These are phyloP conservation scores for Pythium myriotylum DNA, from an alignment of 352 stramenopile species.

Conservation along the genomic window DNA sequence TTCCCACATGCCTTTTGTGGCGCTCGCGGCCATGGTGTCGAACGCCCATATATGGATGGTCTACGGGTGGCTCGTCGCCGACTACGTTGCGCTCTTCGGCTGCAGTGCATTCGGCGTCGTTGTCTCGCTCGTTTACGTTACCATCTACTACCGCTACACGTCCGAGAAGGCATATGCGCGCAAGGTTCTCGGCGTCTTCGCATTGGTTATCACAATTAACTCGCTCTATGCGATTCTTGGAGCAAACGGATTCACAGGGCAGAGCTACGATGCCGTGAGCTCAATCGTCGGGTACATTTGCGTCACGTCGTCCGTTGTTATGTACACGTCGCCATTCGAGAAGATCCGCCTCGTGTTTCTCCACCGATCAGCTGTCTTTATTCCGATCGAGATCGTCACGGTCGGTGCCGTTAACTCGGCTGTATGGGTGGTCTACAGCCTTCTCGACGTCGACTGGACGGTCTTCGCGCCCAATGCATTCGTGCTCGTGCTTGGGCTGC, in stretches of 20 bases:
- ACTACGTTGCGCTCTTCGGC: conserved; percentile 46
- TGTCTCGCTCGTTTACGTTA: conserved; percentile 42
- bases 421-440: conserved; percentile 40
- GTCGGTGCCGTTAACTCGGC: conserved; percentile 48
- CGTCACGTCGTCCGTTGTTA: conserved; percentile 41
- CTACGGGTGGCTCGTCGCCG: conserved; percentile 26
- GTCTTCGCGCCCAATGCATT: conserved; percentile 53
- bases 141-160: conserved; percentile 42
- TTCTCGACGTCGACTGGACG: conserved; percentile 32
- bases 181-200: background rate
- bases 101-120: conserved; percentile 46
- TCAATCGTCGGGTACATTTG: conserved; percentile 38
- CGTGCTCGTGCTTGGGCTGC: conserved; percentile 32
- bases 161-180: background rate
- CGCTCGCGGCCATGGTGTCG: conserved; percentile 42
- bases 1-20: conserved; percentile 36
- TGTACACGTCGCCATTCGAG: conserved; percentile 60
- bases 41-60: conserved; percentile 43
- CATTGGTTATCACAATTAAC: background rate
- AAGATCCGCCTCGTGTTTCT: conserved; percentile 49
- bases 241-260: conserved; percentile 1
- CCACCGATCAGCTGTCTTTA: conserved; percentile 46
- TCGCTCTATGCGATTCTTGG: conserved; percentile 7
- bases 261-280: conserved; percentile 28
- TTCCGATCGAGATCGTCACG: conserved; percentile 55